Conservation (phyloP, 2,329 filamentous ascomycete species). For the Emergomyces pasteurianus region DNA sequence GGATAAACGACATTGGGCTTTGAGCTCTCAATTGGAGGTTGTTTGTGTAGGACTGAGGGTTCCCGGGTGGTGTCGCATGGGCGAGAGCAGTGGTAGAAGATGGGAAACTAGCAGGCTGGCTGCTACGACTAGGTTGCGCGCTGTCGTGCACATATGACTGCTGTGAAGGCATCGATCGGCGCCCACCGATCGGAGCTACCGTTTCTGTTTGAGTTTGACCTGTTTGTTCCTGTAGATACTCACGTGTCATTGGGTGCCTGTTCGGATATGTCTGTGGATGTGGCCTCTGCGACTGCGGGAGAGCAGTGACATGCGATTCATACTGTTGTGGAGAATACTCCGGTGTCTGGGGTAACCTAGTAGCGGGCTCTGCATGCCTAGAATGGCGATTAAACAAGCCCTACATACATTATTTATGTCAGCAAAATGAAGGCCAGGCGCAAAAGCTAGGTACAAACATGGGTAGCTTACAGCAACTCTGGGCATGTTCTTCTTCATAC, state of each 20-base stretch:
- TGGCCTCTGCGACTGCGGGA: background rate
- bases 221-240: background rate
- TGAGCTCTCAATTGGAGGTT: background rate
- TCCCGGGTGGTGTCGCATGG: background rate
- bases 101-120: background rate
- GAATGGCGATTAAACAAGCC: background rate
- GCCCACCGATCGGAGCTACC: background rate
- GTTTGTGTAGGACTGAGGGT: background rate
- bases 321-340: background rate
- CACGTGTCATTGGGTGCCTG: background rate
- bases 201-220: background rate
- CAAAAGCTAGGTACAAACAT: background rate
- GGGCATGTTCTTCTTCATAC: background rate
- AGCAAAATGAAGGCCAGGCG: background rate
- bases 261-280: background rate
- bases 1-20: background rate
- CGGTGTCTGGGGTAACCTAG: constrained; percentile 5
- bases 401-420: background rate
- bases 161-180: background rate
- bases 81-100: background rate
- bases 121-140: background rate
- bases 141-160: background rate
- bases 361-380: background rate
- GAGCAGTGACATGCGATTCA: background rate
- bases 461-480: background rate